A percentile compares a stretch with the other conserved stretches of the same genome.
phyloP scores from a whole-genome alignment of 176 grass and related monocot genomes.

The Paspalum notatum region DNA sequence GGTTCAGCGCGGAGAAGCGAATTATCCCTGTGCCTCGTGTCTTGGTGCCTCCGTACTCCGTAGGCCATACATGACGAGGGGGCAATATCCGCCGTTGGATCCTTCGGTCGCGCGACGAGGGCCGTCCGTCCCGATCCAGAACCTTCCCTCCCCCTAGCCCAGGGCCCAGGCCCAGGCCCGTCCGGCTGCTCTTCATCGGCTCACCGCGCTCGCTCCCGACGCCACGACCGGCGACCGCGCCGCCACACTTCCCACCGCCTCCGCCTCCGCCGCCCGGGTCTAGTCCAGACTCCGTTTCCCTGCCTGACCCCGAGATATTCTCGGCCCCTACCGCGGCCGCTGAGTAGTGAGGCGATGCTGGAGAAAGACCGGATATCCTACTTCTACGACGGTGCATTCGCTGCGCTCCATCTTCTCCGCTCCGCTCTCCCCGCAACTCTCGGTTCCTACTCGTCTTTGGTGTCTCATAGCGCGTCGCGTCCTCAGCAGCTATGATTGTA shows the following conservation, averaged over 20 bases:
- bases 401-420: slow-evolving; percentile 7
- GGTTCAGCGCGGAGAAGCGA: not conserved
- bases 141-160: not conserved
- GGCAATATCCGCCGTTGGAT: slow-evolving; percentile 12
- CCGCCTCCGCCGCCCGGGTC: slow-evolving; percentile 7
- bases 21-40: slow-evolving; percentile 1
- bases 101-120: not conserved
- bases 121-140: slow-evolving; percentile 1
- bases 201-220: too few species aligned
- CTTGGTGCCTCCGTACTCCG: not conserved
- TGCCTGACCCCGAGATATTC: not conserved
- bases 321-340: not conserved
- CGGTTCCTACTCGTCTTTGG: not conserved
- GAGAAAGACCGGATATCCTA: slow-evolving; percentile 92
- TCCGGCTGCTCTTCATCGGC: too few species aligned
- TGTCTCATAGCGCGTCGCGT: not conserved
- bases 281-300: not conserved
- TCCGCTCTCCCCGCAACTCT: not conserved
- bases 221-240: not conserved
- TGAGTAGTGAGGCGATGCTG: slow-evolving; percentile 48
- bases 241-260: not conserved
- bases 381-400: slow-evolving; percentile 88
- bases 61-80: not conserved
- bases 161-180: too few species aligned
- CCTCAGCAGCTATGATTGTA: not conserved